Conservation (phyloP, 768 basidiomycete species). For the Naganishia onofrii region DNA sequence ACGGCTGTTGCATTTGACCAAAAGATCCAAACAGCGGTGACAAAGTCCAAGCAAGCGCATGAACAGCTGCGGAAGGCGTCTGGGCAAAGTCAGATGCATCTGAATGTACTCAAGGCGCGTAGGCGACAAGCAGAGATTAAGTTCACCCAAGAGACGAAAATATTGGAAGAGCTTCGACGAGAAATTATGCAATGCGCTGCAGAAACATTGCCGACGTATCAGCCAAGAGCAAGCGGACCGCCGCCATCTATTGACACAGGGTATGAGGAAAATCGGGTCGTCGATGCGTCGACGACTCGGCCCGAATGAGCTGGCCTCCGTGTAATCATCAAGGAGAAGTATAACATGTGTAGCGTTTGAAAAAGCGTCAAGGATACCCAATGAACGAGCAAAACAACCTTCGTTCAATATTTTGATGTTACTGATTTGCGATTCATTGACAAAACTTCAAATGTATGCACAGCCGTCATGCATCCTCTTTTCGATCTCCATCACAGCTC, state of each 20-base stretch:
- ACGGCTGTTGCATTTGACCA: conserved; percentile 26
- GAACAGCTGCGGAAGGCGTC: conserved; percentile 16
- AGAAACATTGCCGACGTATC: conserved; percentile 27
- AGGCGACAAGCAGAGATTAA: neutral
- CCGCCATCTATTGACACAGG: neutral
- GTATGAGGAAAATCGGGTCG: conserved; percentile 22
- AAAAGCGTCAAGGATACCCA: neutral
- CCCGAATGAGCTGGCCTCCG: neutral
- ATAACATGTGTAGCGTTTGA: neutral
- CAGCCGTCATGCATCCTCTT: too few species aligned
- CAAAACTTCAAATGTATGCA: neutral
- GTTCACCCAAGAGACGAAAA: neutral
- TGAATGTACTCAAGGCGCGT: conserved; percentile 1
- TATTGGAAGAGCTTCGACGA: conserved; percentile 13
- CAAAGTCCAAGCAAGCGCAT: neutral
- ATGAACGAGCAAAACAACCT: neutral
- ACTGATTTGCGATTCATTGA: neutral
- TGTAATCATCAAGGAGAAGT: neutral
- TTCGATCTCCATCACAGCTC: neutral
- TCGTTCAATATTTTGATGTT: neutral
- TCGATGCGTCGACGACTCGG: conserved; percentile 1
- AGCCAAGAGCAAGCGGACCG: conserved; percentile 5
- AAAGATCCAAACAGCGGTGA: conserved; percentile 23
- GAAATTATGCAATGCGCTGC: conserved; percentile 20
- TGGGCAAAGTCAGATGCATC: conserved; percentile 10